Percentiles rank a stretch among this genome's conserved stretches.
phyloP scores from a whole-genome alignment of 2,329 filamentous ascomycete species.

The Emydomyces testavorans region DNA sequence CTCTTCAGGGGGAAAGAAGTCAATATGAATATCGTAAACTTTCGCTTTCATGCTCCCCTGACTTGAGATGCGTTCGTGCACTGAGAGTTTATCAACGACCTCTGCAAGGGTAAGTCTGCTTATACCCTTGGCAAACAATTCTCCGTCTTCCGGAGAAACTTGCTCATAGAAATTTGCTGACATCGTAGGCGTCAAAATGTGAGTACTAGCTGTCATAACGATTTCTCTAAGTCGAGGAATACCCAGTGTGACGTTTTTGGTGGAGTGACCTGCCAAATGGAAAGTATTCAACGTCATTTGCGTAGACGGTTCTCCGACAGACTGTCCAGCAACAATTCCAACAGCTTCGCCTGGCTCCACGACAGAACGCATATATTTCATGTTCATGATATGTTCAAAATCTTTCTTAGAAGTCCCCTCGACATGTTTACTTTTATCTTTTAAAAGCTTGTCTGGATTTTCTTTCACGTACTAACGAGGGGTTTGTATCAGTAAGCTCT shows the following conservation, averaged over 20 bases:
- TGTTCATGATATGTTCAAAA: constrained; percentile 72
- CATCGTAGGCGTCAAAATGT: constrained; percentile 70
- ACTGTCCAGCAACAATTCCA: constrained; percentile 92
- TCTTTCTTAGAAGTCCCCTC: constrained; percentile 52
- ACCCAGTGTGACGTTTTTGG: constrained; percentile 97
- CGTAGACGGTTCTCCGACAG: constrained; percentile 90
- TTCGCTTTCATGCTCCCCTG: constrained; percentile 60
- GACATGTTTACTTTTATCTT: constrained; percentile 42
- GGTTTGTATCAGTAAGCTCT: constrained; percentile 1
- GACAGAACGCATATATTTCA: constrained; percentile 85
- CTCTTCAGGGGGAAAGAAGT: constrained; percentile 73
- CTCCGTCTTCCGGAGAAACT: constrained; percentile 54
- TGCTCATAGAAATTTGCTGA: constrained; percentile 67
- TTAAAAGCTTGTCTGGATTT: constrained; percentile 54
- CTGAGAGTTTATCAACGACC: constrained; percentile 67
- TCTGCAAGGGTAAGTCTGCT: constrained; percentile 74
- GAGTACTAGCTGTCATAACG: constrained; percentile 86
- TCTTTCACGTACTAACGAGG: constrained; percentile 55
- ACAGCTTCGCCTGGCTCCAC: constrained; percentile 94
- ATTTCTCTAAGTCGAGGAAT: constrained; percentile 96
- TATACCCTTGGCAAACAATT: constrained; percentile 82
- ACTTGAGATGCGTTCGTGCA: constrained; percentile 67
- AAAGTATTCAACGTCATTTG: constrained; percentile 99
- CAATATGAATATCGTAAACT: constrained; percentile 68
- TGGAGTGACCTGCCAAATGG: constrained; percentile 95